These are phyloP conservation scores for Eutrema japonicum DNA, from an alignment of 345 rosid species.

Conservation along the genomic window DNA sequence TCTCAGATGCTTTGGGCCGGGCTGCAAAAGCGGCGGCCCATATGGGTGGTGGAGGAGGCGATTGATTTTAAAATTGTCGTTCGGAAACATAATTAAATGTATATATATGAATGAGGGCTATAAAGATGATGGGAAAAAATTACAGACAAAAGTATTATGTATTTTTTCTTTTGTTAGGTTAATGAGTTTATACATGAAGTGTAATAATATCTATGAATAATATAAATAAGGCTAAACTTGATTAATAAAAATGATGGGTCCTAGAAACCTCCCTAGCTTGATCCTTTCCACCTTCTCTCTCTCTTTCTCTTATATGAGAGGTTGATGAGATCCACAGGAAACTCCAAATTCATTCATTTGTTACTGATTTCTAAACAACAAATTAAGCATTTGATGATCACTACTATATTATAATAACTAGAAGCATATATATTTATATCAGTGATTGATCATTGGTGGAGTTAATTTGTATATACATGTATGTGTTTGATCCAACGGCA, in stretches of 20 bases:
- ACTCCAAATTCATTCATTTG: slow-evolving; percentile 32
- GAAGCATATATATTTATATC: slow-evolving; percentile 11
- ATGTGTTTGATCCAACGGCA: slow-evolving; percentile 38
- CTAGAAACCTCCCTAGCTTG: slow-evolving; percentile 36
- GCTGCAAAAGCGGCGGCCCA: slow-evolving; percentile 79
- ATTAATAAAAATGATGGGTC: slow-evolving; percentile 40
- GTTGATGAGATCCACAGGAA: slow-evolving; percentile 46
- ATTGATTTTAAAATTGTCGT: slow-evolving; percentile 11
- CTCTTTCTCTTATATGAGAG: slow-evolving; percentile 32
- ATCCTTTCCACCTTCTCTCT: slow-evolving; percentile 30
- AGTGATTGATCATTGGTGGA: slow-evolving; percentile 3
- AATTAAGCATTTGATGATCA: slow-evolving; percentile 25
- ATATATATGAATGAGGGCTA: not conserved
- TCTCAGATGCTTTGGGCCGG: slow-evolving; percentile 62
- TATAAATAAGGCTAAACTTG: not conserved
- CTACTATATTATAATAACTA: not conserved
- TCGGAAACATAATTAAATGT: not conserved
- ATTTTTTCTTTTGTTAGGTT: too few species aligned
- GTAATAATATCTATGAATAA: slow-evolving; percentile 6
- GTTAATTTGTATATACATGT: slow-evolving; percentile 22
- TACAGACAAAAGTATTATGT: too few species aligned
- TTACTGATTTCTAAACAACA: not conserved
- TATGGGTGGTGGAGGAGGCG: slow-evolving; percentile 57
- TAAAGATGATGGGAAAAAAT: not conserved
- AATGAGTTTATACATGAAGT: slow-evolving; percentile 18